A percentile compares a stretch with the other conserved stretches of the same genome.
phyloP scores from a whole-genome alignment of 345 rosid genomes.

The Firmiana major region DNA sequence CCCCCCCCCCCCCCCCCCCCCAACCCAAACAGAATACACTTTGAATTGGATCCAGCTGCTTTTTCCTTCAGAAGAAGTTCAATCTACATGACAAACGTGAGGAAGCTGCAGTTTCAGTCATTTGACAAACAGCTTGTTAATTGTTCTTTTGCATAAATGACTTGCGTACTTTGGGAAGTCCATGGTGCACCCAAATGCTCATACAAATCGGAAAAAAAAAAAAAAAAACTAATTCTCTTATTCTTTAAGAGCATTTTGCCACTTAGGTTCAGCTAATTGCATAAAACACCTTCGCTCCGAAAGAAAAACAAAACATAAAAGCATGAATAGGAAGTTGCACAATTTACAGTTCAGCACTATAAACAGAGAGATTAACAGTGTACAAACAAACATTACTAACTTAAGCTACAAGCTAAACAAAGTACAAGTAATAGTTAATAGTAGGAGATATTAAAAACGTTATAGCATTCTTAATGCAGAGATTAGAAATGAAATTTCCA shows the following conservation, averaged over 20 bases:
- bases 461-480: not conserved
- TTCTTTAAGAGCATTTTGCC: not conserved
- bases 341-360: not conserved
- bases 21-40: too few relatives aligned
- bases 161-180: not conserved
- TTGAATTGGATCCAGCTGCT: too few relatives aligned
- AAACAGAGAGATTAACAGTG: not conserved
- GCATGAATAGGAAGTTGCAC: not conserved
- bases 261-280: not conserved
- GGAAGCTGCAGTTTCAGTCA: too few relatives aligned
- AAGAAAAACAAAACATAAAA: not conserved
- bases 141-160: not conserved
- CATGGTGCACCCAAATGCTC: not conserved
- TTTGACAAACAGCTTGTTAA: not conserved
- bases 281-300: not conserved
- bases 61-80: too few relatives aligned
- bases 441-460: not conserved
- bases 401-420: not conserved
- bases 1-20: too few relatives aligned
- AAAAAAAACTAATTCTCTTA: not conserved
- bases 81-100: too few relatives aligned
- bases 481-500: not conserved
- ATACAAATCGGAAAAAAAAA: too few relatives aligned
- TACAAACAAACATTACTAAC: not conserved
- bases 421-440: not conserved